Conservation (phyloP, 352 stramenopile species). For the Globisporangium nodosum region DNA sequence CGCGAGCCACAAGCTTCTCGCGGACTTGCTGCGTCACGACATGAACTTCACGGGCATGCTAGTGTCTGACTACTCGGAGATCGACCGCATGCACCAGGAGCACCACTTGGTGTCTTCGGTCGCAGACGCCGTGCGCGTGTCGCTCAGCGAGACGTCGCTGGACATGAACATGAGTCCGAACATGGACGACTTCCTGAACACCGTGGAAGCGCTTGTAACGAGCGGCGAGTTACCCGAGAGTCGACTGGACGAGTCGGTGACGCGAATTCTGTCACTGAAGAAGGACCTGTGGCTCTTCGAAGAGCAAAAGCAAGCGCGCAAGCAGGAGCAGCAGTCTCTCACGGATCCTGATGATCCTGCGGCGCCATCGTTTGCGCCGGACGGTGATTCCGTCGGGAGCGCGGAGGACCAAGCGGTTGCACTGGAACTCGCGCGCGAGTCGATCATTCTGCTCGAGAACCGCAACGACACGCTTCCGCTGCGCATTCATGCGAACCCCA, state of each 20-base stretch:
- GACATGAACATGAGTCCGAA: conserved; percentile 91
- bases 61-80: conserved; percentile 91
- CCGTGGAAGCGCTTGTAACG: conserved; percentile 45
- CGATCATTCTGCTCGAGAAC: conserved; percentile 79
- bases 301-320: conserved; percentile 1
- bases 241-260: conserved; percentile 57
- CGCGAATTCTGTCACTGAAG: conserved; percentile 58
- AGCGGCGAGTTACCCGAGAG: conserved; percentile 32
- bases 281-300: conserved; percentile 41
- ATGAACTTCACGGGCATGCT: conserved; percentile 88
- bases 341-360: no score
- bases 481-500: conserved; percentile 6
- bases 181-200: conserved; percentile 38
- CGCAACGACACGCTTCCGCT: conserved; percentile 36
- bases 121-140: conserved; percentile 57
- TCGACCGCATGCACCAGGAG: conserved; percentile 80
- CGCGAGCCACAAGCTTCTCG: conserved; percentile 70
- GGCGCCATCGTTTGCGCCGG: background rate
- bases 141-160: conserved; percentile 81
- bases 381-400: conserved; percentile 33
- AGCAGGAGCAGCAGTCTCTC: background rate
- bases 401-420: conserved; percentile 44
- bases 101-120: conserved; percentile 70
- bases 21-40: conserved; percentile 74
- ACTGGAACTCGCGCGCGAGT: conserved; percentile 65